phyloP scores from a whole-genome alignment of 2,329 filamentous ascomycete genomes.

The Fusarium anthophilum region DNA sequence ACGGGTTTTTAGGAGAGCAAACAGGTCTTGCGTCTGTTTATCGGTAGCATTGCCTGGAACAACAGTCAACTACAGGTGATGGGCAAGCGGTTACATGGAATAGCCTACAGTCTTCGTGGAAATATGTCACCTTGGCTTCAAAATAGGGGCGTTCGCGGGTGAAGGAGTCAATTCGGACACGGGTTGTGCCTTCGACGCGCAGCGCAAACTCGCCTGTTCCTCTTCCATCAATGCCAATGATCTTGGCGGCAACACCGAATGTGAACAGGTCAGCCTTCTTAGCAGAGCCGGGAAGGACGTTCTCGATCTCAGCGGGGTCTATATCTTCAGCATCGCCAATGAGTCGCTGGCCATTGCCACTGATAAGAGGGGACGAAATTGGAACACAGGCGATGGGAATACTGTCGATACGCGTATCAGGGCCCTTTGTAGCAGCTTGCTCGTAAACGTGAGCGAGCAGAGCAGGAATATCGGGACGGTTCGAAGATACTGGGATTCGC shows the following conservation, averaged over 20 bases:
- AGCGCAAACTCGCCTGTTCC: constrained; percentile 81
- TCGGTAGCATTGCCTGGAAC: constrained; percentile 54
- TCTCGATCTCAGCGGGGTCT: constrained; percentile 53
- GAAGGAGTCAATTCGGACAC: constrained; percentile 73
- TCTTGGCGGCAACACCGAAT: constrained; percentile 83
- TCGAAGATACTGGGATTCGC: constrained; percentile 80
- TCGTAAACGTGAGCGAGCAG: constrained; percentile 88
- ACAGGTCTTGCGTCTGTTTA: constrained; percentile 73
- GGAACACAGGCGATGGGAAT: constrained; percentile 91
- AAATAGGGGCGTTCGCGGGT: constrained; percentile 85
- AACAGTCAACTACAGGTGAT: constrained; percentile 15
- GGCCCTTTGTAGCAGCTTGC: constrained; percentile 73
- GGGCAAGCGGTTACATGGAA: not conserved
- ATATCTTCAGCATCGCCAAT: constrained; percentile 71
- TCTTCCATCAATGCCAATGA: constrained; percentile 79
- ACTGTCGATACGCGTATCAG: constrained; percentile 68
- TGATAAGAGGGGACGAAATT: constrained; percentile 78
- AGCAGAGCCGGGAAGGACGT: constrained; percentile 67
- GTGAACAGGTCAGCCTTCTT: constrained; percentile 80
- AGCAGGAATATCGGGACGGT: constrained; percentile 87
- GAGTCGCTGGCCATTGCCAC: constrained; percentile 77
- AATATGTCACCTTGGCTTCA: constrained; percentile 79
- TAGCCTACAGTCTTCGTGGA: constrained; percentile 72
- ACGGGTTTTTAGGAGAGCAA: constrained; percentile 82
- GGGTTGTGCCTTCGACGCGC: constrained; percentile 84